These are phyloP conservation scores for Lodderomyces beijingensis DNA, from an alignment of 1,139 yeast genomes.

Conservation along the genomic window DNA sequence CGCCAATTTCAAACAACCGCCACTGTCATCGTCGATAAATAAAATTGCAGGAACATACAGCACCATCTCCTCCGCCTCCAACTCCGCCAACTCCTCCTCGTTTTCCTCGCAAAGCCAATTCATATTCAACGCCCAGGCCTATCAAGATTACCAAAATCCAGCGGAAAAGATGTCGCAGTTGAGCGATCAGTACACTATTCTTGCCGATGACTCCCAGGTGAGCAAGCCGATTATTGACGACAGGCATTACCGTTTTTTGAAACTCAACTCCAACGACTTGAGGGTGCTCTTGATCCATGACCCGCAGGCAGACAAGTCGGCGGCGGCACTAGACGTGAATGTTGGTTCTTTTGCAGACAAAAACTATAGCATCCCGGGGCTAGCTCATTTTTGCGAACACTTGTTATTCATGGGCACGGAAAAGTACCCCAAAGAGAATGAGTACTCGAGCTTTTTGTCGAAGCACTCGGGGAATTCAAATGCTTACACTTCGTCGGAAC, in stretches of 20 bases:
- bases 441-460: slow-evolving; percentile 72
- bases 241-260: slow-evolving; percentile 64
- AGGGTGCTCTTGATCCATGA: slow-evolving; percentile 79
- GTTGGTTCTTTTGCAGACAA: slow-evolving; percentile 89
- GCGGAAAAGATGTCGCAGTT: slow-evolving; percentile 1
- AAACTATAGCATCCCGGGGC: slow-evolving; percentile 62
- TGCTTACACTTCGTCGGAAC: slow-evolving; percentile 87
- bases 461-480: slow-evolving; percentile 64
- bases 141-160: too few relatives aligned
- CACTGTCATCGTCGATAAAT: too few relatives aligned
- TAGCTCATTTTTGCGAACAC: slow-evolving; percentile 97
- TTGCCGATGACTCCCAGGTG: slow-evolving; percentile 23
- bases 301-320: slow-evolving; percentile 81
- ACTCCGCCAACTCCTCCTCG: too few relatives aligned
- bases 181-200: slow-evolving; percentile 11
- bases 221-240: slow-evolving; percentile 71
- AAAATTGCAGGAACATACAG: too few relatives aligned
- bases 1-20: too few relatives aligned
- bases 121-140: too few relatives aligned
- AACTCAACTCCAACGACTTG: slow-evolving; percentile 57
- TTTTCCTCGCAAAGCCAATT: too few relatives aligned
- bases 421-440: slow-evolving; percentile 89
- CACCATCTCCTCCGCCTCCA: too few relatives aligned
- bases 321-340: slow-evolving; percentile 89
- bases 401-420: slow-evolving; percentile 94